Percentiles rank a stretch among this genome's conserved stretches.
Evolutionary conservation across 139 green algal genomes (phyloP).

Genomic region (Axilococcus clingmanii): DNA sequence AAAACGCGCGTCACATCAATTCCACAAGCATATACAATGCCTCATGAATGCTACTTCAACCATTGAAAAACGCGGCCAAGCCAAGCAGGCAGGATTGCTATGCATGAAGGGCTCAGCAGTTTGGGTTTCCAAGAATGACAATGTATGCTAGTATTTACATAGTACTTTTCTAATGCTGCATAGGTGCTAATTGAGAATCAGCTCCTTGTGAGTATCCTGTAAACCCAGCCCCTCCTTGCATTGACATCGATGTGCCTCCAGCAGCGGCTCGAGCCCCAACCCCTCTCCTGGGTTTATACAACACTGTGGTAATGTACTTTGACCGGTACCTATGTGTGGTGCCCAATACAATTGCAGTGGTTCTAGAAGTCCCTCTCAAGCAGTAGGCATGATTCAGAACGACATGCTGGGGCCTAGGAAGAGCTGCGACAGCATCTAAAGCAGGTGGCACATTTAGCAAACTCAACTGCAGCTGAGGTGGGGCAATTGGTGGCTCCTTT

Average conservation of each 20-base stretch:
- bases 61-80: too few species aligned
- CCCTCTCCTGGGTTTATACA: constrained; percentile 42
- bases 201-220: too few species aligned
- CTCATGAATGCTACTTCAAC: too few species aligned
- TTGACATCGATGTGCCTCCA: not conserved
- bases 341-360: constrained; percentile 68
- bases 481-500: constrained; percentile 91
- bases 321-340: constrained; percentile 85
- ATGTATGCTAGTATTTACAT: too few species aligned
- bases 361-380: constrained; percentile 36
- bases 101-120: too few species aligned
- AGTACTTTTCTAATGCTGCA: too few species aligned
- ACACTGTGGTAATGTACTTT: constrained; percentile 96
- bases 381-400: constrained; percentile 96
- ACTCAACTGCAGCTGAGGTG: constrained; percentile 91
- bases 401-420: constrained; percentile 95
- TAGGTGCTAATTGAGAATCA: too few species aligned
- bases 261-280: not conserved
- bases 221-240: not conserved
- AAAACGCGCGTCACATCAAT: too few species aligned
- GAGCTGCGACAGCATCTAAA: constrained; percentile 59
- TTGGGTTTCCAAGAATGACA: too few species aligned
- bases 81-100: too few species aligned
- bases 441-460: constrained; percentile 89
- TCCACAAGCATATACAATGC: too few species aligned